These are phyloP conservation scores for Pleurotus eryngii DNA, from an alignment of 768 basidiomycete genomes.

Conservation along the genomic window DNA sequence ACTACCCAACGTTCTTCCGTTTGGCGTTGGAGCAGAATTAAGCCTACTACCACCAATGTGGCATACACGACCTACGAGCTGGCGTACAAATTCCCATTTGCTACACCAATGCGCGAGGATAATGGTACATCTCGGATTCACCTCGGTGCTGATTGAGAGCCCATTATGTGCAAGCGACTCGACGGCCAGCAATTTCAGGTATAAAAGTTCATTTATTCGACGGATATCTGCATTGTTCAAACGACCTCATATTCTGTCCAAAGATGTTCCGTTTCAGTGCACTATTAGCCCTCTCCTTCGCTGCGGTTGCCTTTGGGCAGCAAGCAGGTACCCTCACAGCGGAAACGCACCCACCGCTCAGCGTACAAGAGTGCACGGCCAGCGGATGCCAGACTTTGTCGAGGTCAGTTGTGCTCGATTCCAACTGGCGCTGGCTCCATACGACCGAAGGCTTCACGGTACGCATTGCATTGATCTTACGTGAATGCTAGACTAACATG, in stretches of 20 bases:
- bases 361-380: slow-evolving; percentile 27
- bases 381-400: slow-evolving; percentile 24
- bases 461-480: background rate
- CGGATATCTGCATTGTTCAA: background rate
- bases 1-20: background rate
- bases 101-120: background rate
- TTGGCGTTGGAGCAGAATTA: slow-evolving; percentile 3
- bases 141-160: background rate
- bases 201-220: background rate
- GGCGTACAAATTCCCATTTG: background rate
- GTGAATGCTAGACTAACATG: background rate
- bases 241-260: background rate
- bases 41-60: background rate
- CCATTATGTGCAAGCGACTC: background rate
- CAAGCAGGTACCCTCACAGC: slow-evolving; percentile 34
- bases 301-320: slow-evolving; percentile 30
- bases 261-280: slow-evolving; percentile 19
- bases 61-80: background rate
- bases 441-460: slow-evolving; percentile 19
- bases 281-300: slow-evolving; percentile 19
- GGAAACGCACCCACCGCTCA: slow-evolving; percentile 33
- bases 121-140: background rate
- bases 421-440: slow-evolving; percentile 38
- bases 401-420: slow-evolving; percentile 28
- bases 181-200: background rate